Evolutionary conservation across 2,329 filamentous ascomycete genomes (phyloP), one percentile per base, ranked within the genome.

Genomic region (Neoarthrinium moseri): DNA sequence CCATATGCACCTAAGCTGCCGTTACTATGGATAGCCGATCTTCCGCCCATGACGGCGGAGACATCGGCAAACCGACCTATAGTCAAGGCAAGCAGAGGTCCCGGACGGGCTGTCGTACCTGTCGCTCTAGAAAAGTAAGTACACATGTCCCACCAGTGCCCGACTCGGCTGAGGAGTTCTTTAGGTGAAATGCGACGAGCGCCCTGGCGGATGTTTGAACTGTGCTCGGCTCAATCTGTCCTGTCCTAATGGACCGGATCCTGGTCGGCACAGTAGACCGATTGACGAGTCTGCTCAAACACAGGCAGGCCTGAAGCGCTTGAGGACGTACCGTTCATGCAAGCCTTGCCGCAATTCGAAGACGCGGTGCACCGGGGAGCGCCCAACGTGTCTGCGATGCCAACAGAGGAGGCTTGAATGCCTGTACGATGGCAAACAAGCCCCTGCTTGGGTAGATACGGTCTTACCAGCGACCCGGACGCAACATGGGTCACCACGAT

Each of bases 321-420:
- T 48, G 6, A 37, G 52, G 15, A 52, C 50, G 2, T 54, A 51
- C 24, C 43, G 52, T 5, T 52, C 52, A 12, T 54, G 52, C 35
- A 17, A 40, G 32, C 20, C 20, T 7, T 54, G 52, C 30, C 47
- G 50, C 5, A 26, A 36, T 2, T 51, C 52, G 24, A 54, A 52
- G 35, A 48, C 45, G 15, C 29, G 46, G 5, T 54, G 52, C 32
- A 49, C 48, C 4, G 52, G 52, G 4, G 50, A 49, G 22, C 32
- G 48, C 8, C 52, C 52, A 4, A 15, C 36, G 8, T 54, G 52
- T 33, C 30, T 45, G 1, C 46, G 52, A 10, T 54, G 52, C 23
- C 43, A 43, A n/a, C 43, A 49, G 27, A 41, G 43, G 12, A 30
- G 40, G 13, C 17, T 51, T 2, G 40, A 46, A 5, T 54, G 52